Evolutionary conservation across 495 filamentous ascomycete species (phyloP).

Genomic region (Penicillium riverlandense): DNA sequence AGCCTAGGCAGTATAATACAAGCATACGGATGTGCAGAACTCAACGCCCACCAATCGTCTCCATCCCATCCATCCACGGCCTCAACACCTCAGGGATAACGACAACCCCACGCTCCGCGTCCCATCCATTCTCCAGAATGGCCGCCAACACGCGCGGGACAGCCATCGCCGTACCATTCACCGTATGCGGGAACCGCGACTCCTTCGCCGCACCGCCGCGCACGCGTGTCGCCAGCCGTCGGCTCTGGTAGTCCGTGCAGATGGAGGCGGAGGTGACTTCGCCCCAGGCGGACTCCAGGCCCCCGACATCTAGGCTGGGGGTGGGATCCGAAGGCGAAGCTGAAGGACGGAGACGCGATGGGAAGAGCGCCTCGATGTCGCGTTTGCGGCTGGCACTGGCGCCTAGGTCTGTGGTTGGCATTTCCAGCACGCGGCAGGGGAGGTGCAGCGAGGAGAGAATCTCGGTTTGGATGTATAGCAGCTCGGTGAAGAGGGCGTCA

Average conservation of each 20-base stretch:
- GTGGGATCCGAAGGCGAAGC: conserved; percentile 1
- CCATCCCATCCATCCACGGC: conserved; percentile 73
- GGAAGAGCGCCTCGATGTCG: conserved; percentile 94
- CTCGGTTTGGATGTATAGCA: conserved; percentile 78
- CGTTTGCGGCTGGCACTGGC: conserved; percentile 78
- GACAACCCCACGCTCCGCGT: conserved; percentile 48
- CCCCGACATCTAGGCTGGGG: conserved; percentile 2
- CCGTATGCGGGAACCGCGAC: conserved; percentile 66
- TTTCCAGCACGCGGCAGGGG: conserved; percentile 85
- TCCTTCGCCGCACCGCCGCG: conserved; percentile 35
- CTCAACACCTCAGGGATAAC: conserved; percentile 76
- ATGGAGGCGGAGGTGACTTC: conserved; percentile 87
- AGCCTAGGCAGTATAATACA: too few species aligned
- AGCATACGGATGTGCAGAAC: too few species aligned
- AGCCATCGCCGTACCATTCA: conserved; percentile 91
- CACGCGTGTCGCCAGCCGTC: conserved; percentile 69
- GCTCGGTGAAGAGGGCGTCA: conserved; percentile 65
- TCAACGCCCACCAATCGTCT: conserved; percentile 43
- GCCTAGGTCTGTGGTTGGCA: conserved; percentile 83
- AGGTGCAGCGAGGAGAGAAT: conserved; percentile 69
- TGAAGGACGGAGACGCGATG: conserved; percentile 51
- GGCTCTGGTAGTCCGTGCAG: conserved; percentile 90
- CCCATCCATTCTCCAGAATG: conserved; percentile 90
- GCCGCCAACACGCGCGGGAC: conserved; percentile 85
- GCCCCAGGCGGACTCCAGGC: conserved; percentile 76